Base-by-base conservation (phyloP, 768 basidiomycete genomes). In the Boletus rufocinnamomeus region DNA sequence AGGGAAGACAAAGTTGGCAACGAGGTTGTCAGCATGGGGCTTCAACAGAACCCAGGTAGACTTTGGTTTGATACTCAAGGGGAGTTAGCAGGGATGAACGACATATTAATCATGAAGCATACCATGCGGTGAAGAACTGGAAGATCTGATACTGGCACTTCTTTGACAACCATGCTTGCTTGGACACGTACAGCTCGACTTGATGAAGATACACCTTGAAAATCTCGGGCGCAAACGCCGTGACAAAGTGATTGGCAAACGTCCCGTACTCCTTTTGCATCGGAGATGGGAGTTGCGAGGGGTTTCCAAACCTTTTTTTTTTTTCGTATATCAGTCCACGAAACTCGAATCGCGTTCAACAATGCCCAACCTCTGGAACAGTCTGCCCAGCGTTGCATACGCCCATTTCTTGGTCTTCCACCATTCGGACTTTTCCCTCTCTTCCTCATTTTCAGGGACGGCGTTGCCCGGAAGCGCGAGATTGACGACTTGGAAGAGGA, bases 351-450 rank as follows among this genome's bases (percentile, higher is more conserved):
- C 11, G 10, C 14, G 27, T 10, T 5, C 11, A 54, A 50, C 37
- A 16, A 50, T 14, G 52, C 5, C 69, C 7, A 54, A 87, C 82
- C 88, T 81, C 66, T 89, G 88, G 80, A 94, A 94, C 17, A 94
- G 76, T 25, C 86, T 79, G 37, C 89, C 89, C 9, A 96, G 77
- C 38, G 84, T 85, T n/a, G 81, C 84, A 68, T 88, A 94, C 1
- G 93, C 91, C 94, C 93, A 95, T 69, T 96, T 96, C 76, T 95
- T 95, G 10, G 88, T 82, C 69, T 87, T 88, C 89, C 92, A 93
- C 93, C 94, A 96, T 65, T 91, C 89, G 47, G 79, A 83, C 48
- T 79, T 80, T 75, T 94, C 91, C 37, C 89, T 78, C 17, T 89
- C 88, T 6, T 93, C 89, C 60, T 85, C 82, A 56, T 90, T 85